phyloP scores from a whole-genome alignment of 2,329 filamentous ascomycete species.

The Coleophoma cylindrospora region DNA sequence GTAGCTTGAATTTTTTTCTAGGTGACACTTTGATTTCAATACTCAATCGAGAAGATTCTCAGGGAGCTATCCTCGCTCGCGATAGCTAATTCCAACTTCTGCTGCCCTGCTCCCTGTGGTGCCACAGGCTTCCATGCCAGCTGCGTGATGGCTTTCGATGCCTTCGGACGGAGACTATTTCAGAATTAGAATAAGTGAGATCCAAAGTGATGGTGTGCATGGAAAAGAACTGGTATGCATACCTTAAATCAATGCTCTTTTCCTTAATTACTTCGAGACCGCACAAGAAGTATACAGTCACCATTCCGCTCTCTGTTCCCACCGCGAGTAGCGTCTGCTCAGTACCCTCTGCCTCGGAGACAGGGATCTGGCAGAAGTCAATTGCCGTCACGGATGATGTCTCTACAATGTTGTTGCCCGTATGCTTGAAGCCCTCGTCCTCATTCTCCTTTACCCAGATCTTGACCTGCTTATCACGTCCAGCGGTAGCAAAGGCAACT shows the following conservation, averaged over 20 bases:
- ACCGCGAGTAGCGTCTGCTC: slow-evolving; percentile 41
- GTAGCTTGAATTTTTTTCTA: neutral
- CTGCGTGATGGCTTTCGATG: slow-evolving; percentile 36
- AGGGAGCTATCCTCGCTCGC: slow-evolving; percentile 55
- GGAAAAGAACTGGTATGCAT: slow-evolving; percentile 1
- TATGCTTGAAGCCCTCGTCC: slow-evolving; percentile 35
- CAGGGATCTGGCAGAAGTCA: slow-evolving; percentile 48
- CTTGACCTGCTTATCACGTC: slow-evolving; percentile 80
- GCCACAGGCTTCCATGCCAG: slow-evolving; percentile 60
- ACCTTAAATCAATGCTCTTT: slow-evolving; percentile 14
- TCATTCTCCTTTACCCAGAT: slow-evolving; percentile 48
- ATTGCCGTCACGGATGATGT: slow-evolving; percentile 65
- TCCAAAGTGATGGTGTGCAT: too few relatives aligned
- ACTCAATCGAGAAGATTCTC: slow-evolving; percentile 42
- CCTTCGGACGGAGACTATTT: slow-evolving; percentile 40
- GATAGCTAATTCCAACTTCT: slow-evolving; percentile 21
- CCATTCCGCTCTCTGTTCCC: slow-evolving; percentile 44
- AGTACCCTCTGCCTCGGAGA: slow-evolving; percentile 17
- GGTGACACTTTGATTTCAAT: neutral
- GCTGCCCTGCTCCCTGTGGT: slow-evolving; percentile 1
- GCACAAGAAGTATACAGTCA: slow-evolving; percentile 20
- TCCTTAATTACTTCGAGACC: slow-evolving; percentile 12
- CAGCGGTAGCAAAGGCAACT: slow-evolving; percentile 75
- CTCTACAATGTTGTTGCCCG: slow-evolving; percentile 37
- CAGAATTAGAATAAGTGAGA: neutral